Percentiles rank a stretch among this genome's conserved stretches.
Evolutionary conservation across 2,329 filamentous ascomycete genomes (phyloP).

Genomic region (Macroventuria anomochaeta): DNA sequence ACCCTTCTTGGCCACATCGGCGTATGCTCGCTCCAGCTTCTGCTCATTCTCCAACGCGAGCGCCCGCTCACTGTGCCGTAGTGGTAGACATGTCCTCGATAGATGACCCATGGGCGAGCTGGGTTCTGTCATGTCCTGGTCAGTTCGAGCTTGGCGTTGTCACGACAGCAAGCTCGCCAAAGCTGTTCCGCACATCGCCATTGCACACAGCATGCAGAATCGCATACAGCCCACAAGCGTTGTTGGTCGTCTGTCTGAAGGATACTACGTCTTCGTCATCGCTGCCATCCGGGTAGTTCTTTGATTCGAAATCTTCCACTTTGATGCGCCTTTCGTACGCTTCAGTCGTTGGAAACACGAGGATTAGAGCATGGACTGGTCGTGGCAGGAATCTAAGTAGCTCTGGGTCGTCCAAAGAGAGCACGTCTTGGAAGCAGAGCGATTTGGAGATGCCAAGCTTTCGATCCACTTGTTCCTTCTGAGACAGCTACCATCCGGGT

Average conservation of each 20-base stretch:
- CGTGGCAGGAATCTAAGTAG: conserved; percentile 84
- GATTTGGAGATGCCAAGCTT: conserved; percentile 76
- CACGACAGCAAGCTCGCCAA: conserved; percentile 53
- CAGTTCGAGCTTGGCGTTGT: not conserved
- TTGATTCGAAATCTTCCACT: conserved; percentile 69
- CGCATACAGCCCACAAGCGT: conserved; percentile 91
- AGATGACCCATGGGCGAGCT: conserved; percentile 24
- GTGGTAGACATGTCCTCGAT: conserved; percentile 12
- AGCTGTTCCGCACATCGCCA: conserved; percentile 69
- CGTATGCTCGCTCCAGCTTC: conserved; percentile 35
- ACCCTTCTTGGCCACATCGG: conserved; percentile 33
- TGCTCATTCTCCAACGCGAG: conserved; percentile 24
- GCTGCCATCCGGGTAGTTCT: conserved; percentile 70
- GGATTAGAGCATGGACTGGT: conserved; percentile 83
- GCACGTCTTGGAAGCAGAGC: conserved; percentile 85
- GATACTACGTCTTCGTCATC: conserved; percentile 70
- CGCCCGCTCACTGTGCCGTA: conserved; percentile 21
- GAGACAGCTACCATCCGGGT: too few species aligned
- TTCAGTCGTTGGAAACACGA: conserved; percentile 83
- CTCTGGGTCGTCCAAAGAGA: conserved; percentile 80
- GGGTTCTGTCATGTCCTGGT: conserved; percentile 10
- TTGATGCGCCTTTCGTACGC: conserved; percentile 78
- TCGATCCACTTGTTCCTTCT: too few species aligned
- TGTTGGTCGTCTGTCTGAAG: conserved; percentile 93
- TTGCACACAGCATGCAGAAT: conserved; percentile 84